A percentile compares a stretch with the other conserved stretches of the same genome.
Conservation (phyloP, 140 eudicot genomes). For the Anethum foeniculum region DNA sequence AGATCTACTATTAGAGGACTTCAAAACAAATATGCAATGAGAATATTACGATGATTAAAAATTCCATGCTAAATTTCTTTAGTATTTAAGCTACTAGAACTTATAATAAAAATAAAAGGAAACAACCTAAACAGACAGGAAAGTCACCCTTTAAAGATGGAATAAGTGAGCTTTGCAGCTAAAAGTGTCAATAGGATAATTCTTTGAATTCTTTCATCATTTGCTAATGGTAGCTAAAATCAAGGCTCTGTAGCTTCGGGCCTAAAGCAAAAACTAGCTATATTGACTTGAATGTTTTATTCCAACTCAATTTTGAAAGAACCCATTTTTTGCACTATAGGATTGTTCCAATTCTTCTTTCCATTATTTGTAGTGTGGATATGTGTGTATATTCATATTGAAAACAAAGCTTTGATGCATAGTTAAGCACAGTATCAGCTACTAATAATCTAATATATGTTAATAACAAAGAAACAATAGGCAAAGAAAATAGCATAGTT, state of each 20-base stretch:
- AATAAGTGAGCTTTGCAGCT: not conserved
- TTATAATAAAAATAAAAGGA: not conserved
- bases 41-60: not conserved
- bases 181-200: not conserved
- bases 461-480: not conserved
- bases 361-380: not conserved
- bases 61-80: not conserved
- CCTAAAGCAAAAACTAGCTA: not conserved
- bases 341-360: not conserved
- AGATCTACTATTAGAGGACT: not conserved
- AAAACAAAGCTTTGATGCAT: not conserved
- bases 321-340: not conserved
- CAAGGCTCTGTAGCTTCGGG: not conserved
- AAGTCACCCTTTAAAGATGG: not conserved
- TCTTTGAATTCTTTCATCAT: not conserved
- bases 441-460: not conserved
- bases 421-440: not conserved
- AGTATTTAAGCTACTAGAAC: not conserved
- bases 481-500: not conserved
- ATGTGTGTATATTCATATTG: not conserved
- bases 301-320: no score
- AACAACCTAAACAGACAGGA: not conserved
- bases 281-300: not conserved
- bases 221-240: not conserved
- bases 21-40: not conserved